Base-by-base conservation (phyloP, 148 eudicot genomes). In the Fallopia convolvulus region DNA sequence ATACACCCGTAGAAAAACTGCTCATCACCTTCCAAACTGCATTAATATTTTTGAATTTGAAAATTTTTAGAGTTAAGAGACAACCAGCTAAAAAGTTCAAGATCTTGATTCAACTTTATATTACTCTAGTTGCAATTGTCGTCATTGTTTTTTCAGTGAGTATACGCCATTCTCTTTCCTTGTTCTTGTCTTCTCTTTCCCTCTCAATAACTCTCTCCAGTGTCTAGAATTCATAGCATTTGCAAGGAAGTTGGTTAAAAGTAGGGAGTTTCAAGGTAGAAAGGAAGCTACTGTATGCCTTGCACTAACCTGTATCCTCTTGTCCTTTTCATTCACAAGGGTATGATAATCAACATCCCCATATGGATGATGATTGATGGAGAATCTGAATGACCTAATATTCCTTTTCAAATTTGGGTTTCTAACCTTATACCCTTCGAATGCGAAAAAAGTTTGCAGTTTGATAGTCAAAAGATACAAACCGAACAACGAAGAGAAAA, bases 271-370 rank as follows among this genome's bases (percentile, higher is more conserved):
- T 68, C 36, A 39, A 13, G 6, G 33, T 68, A 23, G 72, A 10
- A 39, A 36, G 13, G 36, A 36, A 68, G 11, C 46, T 36, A 68
- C 11, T 61, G 3, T 32, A 30, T 33, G 44, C 5, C 6, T 6
- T 2, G 42, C 40, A 42, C 49, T 32, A 61, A 86, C 89, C 85
- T 94, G 92, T 70, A 90, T 84, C 80, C 93, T 90, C 81, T 91
- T 90, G 78, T 86, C 93, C 83, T 85, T 89, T 52, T 88, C 93
- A 79, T 88, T 91, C 40, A 85, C 89, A 78, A 74, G 78, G 21
- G 83, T 84, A 58, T 85, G 88, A 75, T 93, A 91, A 75, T 78
- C 87, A 46, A 84, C 76, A 72, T 92, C 92, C 11, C 30, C 30
- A 26, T 26, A 26, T 26, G 30, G 30, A 26, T 26, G 30, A 26